These are phyloP conservation scores for Naganishia vaughanmartiniae DNA, from an alignment of 768 basidiomycete species.

Conservation along the genomic window DNA sequence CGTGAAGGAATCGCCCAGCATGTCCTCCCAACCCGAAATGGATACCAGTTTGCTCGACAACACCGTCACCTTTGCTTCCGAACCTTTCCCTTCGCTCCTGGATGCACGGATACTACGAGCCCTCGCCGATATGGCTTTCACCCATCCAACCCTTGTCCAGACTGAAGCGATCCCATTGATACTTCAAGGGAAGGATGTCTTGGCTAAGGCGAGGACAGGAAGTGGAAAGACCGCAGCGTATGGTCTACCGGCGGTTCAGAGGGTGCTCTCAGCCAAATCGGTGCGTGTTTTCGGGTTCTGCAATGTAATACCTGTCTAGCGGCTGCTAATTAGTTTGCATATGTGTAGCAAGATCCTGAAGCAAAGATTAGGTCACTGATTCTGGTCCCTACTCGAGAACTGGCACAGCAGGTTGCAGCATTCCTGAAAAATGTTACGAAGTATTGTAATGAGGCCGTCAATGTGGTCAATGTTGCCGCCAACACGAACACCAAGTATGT, in stretches of 20 bases:
- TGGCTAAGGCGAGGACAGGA: conserved; percentile 90
- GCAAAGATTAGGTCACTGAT: conserved; percentile 44
- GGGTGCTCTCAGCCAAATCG: conserved; percentile 73
- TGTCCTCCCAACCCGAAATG: conserved; percentile 23
- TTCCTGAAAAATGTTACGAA: conserved; percentile 65
- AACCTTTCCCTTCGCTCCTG: conserved; percentile 69
- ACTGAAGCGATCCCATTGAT: conserved; percentile 87
- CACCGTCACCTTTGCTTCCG: conserved; percentile 52
- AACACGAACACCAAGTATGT: conserved; percentile 58
- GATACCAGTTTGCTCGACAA: conserved; percentile 31
- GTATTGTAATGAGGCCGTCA: conserved; percentile 73
- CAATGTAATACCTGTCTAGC: conserved; percentile 6
- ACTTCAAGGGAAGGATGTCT: conserved; percentile 79
- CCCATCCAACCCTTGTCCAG: conserved; percentile 87
- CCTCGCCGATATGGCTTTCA: conserved; percentile 84
- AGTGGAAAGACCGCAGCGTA: conserved; percentile 98
- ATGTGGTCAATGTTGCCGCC: conserved; percentile 71
- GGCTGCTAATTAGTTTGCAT: conserved; percentile 25
- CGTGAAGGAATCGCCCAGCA: background rate
- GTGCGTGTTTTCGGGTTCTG: conserved; percentile 54
- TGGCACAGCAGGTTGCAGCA: conserved; percentile 81
- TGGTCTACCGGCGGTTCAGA: conserved; percentile 84
- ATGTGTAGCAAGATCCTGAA: conserved; percentile 23
- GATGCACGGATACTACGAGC: conserved; percentile 82
- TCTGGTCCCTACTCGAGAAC: conserved; percentile 75